Percentiles rank a stretch among this genome's conserved stretches.
Evolutionary conservation across 1,284 basidiomycete genomes (phyloP).

Genomic region (Cryptococcus deneoformans): DNA sequence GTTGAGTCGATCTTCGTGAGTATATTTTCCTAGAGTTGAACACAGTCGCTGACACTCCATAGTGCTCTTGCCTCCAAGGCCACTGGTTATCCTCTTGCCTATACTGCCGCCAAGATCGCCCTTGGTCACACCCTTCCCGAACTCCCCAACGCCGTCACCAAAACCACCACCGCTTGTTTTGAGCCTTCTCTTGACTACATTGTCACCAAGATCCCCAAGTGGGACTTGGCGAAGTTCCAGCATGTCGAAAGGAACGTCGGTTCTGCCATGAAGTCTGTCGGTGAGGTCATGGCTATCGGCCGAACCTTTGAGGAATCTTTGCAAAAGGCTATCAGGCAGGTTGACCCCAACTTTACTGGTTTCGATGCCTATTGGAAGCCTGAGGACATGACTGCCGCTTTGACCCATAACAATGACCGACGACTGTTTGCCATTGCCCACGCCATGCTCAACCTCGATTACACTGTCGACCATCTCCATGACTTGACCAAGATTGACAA

Average conservation of each 20-base stretch:
- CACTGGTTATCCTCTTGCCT: conserved; percentile 97
- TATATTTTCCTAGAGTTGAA: conserved; percentile 44
- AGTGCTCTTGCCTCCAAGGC: conserved; percentile 97
- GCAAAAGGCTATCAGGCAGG: conserved; percentile 97
- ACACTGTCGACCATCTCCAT: conserved; percentile 85
- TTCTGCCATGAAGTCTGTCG: conserved; percentile 98
- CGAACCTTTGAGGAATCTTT: conserved; percentile 98
- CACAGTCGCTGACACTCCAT: conserved; percentile 55
- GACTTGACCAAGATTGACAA: conserved; percentile 98
- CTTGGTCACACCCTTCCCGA: conserved; percentile 97
- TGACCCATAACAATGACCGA: conserved; percentile 68
- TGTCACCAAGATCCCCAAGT: conserved; percentile 99
- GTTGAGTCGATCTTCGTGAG: conserved; percentile 58
- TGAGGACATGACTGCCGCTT: conserved; percentile 76
- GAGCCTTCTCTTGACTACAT: conserved; percentile 99
- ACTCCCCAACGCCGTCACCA: conserved; percentile 97
- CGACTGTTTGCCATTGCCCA: conserved; percentile 96
- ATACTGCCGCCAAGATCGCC: conserved; percentile 99
- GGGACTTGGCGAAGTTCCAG: conserved; percentile 99
- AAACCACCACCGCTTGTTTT: conserved; percentile 99
- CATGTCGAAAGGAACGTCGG: conserved; percentile 91
- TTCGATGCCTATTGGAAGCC: conserved; percentile 64
- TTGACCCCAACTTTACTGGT: conserved; percentile 76
- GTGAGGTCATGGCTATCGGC: conserved; percentile 99
- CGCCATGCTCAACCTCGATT: conserved; percentile 82